Conservation (phyloP, 345 rosid species). For the Hypericum androsaemum region DNA sequence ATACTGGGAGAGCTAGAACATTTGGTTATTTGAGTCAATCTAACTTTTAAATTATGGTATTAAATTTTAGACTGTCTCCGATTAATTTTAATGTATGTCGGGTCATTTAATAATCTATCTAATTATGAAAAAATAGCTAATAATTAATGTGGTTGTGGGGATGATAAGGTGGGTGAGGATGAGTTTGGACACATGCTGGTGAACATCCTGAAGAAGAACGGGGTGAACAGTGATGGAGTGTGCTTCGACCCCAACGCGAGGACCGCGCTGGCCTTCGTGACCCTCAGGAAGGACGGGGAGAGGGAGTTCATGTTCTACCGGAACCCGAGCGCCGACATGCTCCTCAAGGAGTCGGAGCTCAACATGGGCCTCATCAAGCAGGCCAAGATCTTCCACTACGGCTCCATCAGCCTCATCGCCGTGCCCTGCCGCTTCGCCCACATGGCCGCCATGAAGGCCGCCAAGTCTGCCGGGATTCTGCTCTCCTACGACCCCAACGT, state of each 20-base stretch:
- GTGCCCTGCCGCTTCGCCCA: constrained; percentile 65
- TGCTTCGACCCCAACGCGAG: constrained; percentile 49
- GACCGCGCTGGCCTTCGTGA: constrained; percentile 62
- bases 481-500: constrained; percentile 64
- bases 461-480: constrained; percentile 39
- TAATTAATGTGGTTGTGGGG: too few relatives aligned
- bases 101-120: too few relatives aligned
- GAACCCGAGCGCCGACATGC: constrained; percentile 72
- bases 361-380: constrained; percentile 43
- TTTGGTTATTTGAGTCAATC: constrained; percentile 40
- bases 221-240: constrained; percentile 48
- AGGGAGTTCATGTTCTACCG: constrained; percentile 72
- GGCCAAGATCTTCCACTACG: constrained; percentile 61
- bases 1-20: too few relatives aligned
- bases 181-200: constrained; percentile 72
- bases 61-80: constrained; percentile 63
- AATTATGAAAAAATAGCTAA: too few relatives aligned
- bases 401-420: constrained; percentile 58
- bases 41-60: constrained; percentile 44
- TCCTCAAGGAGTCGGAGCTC: constrained; percentile 51
- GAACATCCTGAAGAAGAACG: constrained; percentile 41
- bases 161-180: constrained; percentile 49
- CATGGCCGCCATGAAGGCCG: constrained; percentile 66
- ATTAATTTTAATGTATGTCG: too few relatives aligned
- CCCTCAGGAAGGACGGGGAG: constrained; percentile 45